A percentile compares a stretch with the other conserved stretches of the same genome.
Evolutionary conservation across 1,284 basidiomycete genomes (phyloP).

Genomic region (Boletus albobrunnescens): DNA sequence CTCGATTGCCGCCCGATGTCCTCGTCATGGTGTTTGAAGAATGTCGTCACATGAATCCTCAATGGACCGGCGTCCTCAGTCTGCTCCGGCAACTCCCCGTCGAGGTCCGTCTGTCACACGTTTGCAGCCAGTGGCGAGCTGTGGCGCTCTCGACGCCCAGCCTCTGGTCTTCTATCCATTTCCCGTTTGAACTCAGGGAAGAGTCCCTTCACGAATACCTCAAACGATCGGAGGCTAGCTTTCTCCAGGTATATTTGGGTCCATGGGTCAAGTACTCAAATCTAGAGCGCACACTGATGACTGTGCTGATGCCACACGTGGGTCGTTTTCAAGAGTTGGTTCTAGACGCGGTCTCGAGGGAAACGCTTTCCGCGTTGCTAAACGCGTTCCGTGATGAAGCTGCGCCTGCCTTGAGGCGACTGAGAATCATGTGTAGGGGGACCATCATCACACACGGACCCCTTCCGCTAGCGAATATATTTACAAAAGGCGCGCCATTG

Average conservation of each 20-base stretch:
- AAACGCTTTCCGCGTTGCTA: conserved; percentile 25
- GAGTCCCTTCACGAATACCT: conserved; percentile 29
- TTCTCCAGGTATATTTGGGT: conserved; percentile 32
- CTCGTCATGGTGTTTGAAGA: conserved; percentile 34
- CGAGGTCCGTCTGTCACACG: conserved; percentile 32
- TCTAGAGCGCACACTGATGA: conserved; percentile 26
- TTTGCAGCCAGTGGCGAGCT: conserved; percentile 32
- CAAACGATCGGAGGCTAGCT: conserved; percentile 29
- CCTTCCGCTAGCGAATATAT: conserved; percentile 22
- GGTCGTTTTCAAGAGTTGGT: conserved; percentile 30
- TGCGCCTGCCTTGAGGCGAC: conserved; percentile 24
- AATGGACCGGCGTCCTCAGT: conserved; percentile 32
- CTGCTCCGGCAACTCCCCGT: conserved; percentile 34
- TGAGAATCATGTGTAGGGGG: conserved; percentile 33
- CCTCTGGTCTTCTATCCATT: conserved; percentile 32
- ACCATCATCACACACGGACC: conserved; percentile 30
- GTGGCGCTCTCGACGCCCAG: conserved; percentile 32
- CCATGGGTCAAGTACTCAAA: conserved; percentile 33
- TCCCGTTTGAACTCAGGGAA: conserved; percentile 33
- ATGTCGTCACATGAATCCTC: conserved; percentile 32
- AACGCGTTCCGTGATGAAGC: conserved; percentile 25
- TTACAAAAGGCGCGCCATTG: conserved; percentile 28
- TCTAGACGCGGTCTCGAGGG: conserved; percentile 31
- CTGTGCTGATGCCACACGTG: conserved; percentile 30
- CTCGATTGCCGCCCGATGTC: conserved; percentile 31